A percentile compares a stretch with the other conserved stretches of the same genome.
Conservation (phyloP, 164 flowering plant genomes). For the Nymphaea colorata region DNA sequence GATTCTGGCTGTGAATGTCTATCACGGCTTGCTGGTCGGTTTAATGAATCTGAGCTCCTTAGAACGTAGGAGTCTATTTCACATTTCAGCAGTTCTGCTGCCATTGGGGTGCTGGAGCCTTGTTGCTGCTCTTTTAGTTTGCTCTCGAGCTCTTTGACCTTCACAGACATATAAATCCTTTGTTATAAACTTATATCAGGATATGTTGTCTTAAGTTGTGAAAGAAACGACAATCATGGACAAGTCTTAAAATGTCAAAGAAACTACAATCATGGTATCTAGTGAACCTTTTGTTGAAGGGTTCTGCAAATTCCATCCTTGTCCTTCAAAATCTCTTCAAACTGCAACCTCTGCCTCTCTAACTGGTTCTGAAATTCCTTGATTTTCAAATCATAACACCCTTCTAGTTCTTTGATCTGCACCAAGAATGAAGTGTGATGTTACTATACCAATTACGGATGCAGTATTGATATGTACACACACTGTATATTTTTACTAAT, state of each 20-base stretch:
- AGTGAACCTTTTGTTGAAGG: slow-evolving; percentile 51
- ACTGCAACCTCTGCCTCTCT: slow-evolving; percentile 49
- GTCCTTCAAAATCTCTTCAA: slow-evolving; percentile 48
- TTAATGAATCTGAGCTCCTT: slow-evolving; percentile 34
- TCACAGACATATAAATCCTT: background rate
- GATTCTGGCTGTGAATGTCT: slow-evolving; percentile 13
- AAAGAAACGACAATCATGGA: background rate
- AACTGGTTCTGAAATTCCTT: slow-evolving; percentile 30
- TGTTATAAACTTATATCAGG: background rate
- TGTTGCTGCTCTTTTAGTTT: slow-evolving; percentile 15
- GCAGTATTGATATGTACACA: no score
- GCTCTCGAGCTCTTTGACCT: slow-evolving; percentile 26
- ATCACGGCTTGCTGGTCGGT: slow-evolving; percentile 23
- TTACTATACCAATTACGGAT: no score
- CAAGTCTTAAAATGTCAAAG: no score
- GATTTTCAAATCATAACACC: slow-evolving; percentile 33
- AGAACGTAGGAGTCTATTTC: slow-evolving; percentile 39
- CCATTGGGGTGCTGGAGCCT: background rate
- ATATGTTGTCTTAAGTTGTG: background rate
- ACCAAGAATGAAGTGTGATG: background rate
- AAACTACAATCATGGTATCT: no score
- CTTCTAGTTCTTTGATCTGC: slow-evolving; percentile 61
- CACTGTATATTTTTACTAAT: no score
- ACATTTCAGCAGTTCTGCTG: slow-evolving; percentile 1
- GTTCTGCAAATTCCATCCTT: slow-evolving; percentile 43